These are phyloP conservation scores for Aspergillus taichungensis DNA, from an alignment of 495 filamentous ascomycete species.

Conservation along the genomic window DNA sequence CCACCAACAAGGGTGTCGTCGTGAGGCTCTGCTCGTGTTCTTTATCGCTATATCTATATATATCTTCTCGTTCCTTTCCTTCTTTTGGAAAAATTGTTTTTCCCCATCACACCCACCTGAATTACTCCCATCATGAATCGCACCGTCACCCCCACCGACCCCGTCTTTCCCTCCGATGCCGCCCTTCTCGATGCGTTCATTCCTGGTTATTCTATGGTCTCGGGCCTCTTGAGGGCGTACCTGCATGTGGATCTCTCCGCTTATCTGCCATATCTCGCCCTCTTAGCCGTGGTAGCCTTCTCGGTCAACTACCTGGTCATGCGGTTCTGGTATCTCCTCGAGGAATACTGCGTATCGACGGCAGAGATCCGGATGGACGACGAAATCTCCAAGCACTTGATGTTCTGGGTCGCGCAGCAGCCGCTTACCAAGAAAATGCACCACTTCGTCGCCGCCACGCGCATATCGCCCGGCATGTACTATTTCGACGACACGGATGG, in stretches of 20 bases:
- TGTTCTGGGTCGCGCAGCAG: conserved; percentile 61
- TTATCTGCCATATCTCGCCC: conserved; percentile 56
- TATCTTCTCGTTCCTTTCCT: too few relatives aligned
- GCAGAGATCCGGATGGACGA: conserved; percentile 59
- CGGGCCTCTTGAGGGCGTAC: conserved; percentile 47
- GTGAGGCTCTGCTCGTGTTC: too few relatives aligned
- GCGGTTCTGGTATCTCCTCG: conserved; percentile 28
- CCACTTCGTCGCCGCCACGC: conserved; percentile 54
- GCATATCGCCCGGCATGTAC: conserved; percentile 40
- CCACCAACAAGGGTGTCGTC: too few relatives aligned
- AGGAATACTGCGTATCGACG: conserved; percentile 36
- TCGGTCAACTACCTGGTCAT: conserved; percentile 40
- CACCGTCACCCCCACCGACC: conserved; percentile 1
- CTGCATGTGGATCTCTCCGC: conserved; percentile 61
- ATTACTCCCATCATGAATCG: conserved; percentile 15
- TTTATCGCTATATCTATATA: too few relatives aligned
- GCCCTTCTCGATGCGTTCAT: conserved; percentile 65
- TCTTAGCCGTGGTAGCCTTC: conserved; percentile 40
- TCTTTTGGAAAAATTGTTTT: neutral
- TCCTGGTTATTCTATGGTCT: conserved; percentile 61
- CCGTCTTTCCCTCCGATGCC: conserved; percentile 17
- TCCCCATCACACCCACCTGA: conserved; percentile 15
- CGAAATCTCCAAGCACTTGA: conserved; percentile 60
- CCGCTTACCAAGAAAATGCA: conserved; percentile 46
- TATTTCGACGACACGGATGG: conserved; percentile 35